These are phyloP conservation scores for Penicillium sp. DNA, from an alignment of 2,329 filamentous ascomycete species.

Conservation along the genomic window DNA sequence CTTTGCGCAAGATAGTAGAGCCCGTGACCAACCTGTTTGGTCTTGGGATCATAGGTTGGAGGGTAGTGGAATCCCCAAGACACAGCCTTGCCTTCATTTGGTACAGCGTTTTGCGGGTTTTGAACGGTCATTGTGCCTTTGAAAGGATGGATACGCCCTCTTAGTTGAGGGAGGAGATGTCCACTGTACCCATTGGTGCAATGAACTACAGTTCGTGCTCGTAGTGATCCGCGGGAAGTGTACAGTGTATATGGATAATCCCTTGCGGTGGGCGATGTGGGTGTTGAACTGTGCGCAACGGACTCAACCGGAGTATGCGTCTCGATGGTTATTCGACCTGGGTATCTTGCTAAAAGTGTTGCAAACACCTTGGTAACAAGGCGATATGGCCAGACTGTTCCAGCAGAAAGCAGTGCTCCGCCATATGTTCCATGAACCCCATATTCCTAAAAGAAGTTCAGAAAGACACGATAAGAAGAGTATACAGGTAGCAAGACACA, in stretches of 20 bases:
- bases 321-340: conserved; percentile 30
- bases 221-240: conserved; percentile 40
- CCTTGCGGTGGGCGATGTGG: conserved; percentile 1
- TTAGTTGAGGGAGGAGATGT: conserved; percentile 43
- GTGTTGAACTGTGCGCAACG: conserved; percentile 15
- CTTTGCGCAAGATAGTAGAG: conserved; percentile 31
- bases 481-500: not conserved
- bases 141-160: conserved; percentile 40
- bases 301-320: conserved; percentile 32
- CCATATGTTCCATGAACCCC: conserved; percentile 24
- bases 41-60: conserved; percentile 19
- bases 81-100: conserved; percentile 19
- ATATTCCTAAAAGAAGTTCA: conserved; percentile 14
- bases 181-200: conserved; percentile 46
- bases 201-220: conserved; percentile 40
- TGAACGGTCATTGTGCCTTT: conserved; percentile 49
- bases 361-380: conserved; percentile 33
- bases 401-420: conserved; percentile 30
- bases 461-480: not conserved
- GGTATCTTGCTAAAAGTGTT: conserved; percentile 23
- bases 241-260: conserved; percentile 30
- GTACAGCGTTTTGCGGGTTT: conserved; percentile 23
- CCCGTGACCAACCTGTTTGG: conserved; percentile 18
- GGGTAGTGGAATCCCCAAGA: conserved; percentile 36
- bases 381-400: conserved; percentile 40